Base-by-base conservation (phyloP, 2,329 filamentous ascomycete species). In the Neofusicoccum sp. region DNA sequence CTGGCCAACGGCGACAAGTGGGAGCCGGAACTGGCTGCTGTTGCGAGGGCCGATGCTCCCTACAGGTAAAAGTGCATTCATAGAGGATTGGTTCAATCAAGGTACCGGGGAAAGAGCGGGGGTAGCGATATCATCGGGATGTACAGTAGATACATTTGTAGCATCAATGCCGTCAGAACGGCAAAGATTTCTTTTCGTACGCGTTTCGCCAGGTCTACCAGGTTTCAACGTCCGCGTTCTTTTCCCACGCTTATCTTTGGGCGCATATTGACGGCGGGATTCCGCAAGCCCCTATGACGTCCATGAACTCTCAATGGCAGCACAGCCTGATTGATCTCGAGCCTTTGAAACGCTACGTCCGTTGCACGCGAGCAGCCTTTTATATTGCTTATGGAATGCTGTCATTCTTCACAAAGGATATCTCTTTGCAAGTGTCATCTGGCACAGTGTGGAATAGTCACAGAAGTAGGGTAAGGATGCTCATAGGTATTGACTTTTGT, bases 1-100 rank as follows among this genome's bases (percentile, higher is more conserved):
- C 79, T 97, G 67, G 82, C 91, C 69, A 96, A 96, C 56, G 80
- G 80, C 50, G 80, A 81, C 71, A 82, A 83, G 77, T 99, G 95
- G 95, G 95, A 99, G 83, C 93, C 95, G 6, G 95, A 99, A 81
- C 84, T 99, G 74, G 94, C 94, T 1, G 94, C 95, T 64, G 89
- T 87, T 69, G 95, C 95, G 76, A 89, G 93, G 74, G 95, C 95
- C 66, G 95, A 99, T 84, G 88, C 93, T 62, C 94, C 94, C 58
- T 98, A 78, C 70, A 74, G 76, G 71, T 78, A 76, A 72, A 37
- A 29, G 11, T n/a, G 41, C n/a, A 29, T n/a, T 44, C 6, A 16
- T 45, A 43, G 16, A 58, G 11, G 12, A 37, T 5, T 9, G 28
- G 36, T 44, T 50, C 31, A 50, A 22, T 50, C 14, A 36, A 50